Conservation (phyloP, 1,284 basidiomycete species). For the Xerocomus amazonicus region DNA sequence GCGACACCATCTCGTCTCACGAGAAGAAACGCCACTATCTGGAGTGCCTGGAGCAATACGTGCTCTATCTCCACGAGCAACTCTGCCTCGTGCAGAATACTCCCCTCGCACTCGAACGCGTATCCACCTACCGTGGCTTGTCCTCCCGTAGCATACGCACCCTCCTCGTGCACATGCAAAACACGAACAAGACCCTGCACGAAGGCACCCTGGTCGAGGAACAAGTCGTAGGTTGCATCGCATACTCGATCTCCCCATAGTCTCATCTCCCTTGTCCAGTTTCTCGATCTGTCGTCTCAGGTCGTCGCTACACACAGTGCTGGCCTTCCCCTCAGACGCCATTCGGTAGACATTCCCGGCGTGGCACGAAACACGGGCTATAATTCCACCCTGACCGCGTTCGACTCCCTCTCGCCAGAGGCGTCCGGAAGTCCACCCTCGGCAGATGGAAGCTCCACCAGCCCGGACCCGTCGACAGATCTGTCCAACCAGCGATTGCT, state of each 20-base stretch:
- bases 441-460: conserved; percentile 15
- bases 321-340: conserved; percentile 29
- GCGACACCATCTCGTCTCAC: conserved; percentile 67
- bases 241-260: not conserved
- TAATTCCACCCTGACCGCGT: conserved; percentile 10
- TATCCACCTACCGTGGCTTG: conserved; percentile 52
- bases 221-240: conserved; percentile 40
- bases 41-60: conserved; percentile 67
- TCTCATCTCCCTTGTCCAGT: conserved; percentile 14
- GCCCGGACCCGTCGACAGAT: conserved; percentile 21
- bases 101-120: conserved; percentile 52
- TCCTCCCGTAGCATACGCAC: conserved; percentile 55
- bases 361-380: conserved; percentile 14
- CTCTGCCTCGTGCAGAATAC: conserved; percentile 46
- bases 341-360: conserved; percentile 27
- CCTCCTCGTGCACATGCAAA: conserved; percentile 64
- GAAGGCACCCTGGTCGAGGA: conserved; percentile 49
- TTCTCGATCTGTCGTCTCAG: conserved; percentile 29
- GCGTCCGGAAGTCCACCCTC: conserved; percentile 27
- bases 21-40: conserved; percentile 73
- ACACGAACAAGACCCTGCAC: conserved; percentile 47
- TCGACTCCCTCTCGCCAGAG: conserved; percentile 14
- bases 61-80: conserved; percentile 60
- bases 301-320: conserved; percentile 27
- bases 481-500: conserved; percentile 16